Conservation (phyloP, 495 filamentous ascomycete genomes). For the Penicillium canescens region DNA sequence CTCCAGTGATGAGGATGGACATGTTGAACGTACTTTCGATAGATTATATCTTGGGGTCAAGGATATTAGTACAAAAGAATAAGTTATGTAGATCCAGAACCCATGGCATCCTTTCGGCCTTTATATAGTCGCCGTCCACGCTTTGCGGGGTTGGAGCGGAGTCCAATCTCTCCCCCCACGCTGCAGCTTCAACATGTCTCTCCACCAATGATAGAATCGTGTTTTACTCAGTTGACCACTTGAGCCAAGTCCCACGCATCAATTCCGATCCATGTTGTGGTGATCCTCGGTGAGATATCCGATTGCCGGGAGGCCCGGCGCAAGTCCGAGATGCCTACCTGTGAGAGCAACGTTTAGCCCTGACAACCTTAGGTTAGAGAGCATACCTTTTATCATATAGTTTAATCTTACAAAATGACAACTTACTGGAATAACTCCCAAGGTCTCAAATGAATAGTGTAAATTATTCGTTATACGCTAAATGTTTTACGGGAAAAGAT, state of each 20-base stretch:
- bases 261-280: slow-evolving; percentile 30
- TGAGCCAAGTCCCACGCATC: slow-evolving; percentile 20
- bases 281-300: slow-evolving; percentile 34
- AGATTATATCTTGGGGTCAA: slow-evolving; percentile 8
- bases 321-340: slow-evolving; percentile 32
- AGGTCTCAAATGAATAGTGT: no score
- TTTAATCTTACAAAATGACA: no score
- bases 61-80: background rate
- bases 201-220: slow-evolving; percentile 10
- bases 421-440: no score
- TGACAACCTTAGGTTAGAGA: no score
- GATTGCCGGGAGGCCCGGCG: slow-evolving; percentile 33
- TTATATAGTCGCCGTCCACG: slow-evolving; percentile 15
- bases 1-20: slow-evolving; percentile 73
- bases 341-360: background rate
- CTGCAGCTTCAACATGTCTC: background rate
- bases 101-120: background rate
- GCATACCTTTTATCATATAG: no score
- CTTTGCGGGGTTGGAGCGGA: slow-evolving; percentile 15
- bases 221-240: background rate
- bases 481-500: no score
- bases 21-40: slow-evolving; percentile 26
- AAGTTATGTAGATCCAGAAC: background rate
- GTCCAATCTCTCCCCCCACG: slow-evolving; percentile 16
- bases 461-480: no score